A percentile compares a stretch with the other conserved stretches of the same genome.
phyloP scores from a whole-genome alignment of 2,329 filamentous ascomycete species.

The Pseudohalonectria lignicola region DNA sequence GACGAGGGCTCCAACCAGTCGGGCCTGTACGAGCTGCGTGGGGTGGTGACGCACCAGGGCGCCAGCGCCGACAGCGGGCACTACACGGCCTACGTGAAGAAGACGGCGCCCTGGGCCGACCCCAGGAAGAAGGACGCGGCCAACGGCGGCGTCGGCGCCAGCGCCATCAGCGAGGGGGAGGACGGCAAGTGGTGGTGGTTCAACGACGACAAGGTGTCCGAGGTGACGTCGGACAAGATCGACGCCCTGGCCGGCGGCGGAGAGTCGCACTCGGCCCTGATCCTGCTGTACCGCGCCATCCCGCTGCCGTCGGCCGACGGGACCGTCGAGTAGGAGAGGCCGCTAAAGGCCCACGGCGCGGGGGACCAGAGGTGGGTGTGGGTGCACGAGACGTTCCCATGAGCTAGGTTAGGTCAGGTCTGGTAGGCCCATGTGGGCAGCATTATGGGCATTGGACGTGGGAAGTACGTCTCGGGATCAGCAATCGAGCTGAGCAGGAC shows the following conservation, averaged over 20 bases:
- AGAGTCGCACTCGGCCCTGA: slow-evolving; percentile 73
- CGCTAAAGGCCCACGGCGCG: no score
- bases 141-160: no score
- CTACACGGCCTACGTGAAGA: slow-evolving; percentile 97
- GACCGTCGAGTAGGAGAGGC: slow-evolving; percentile 12
- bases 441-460: no score
- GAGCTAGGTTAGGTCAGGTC: no score
- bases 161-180: no score
- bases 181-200: slow-evolving; percentile 99
- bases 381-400: neutral
- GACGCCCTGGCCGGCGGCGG: slow-evolving; percentile 82
- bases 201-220: slow-evolving; percentile 94
- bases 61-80: slow-evolving; percentile 95
- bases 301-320: slow-evolving; percentile 51
- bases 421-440: no score
- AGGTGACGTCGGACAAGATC: slow-evolving; percentile 87
- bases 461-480: no score
- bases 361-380: no score
- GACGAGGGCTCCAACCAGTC: slow-evolving; percentile 87
- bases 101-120: slow-evolving; percentile 62
- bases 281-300: slow-evolving; percentile 68
- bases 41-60: slow-evolving; percentile 92
- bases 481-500: no score
- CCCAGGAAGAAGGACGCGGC: slow-evolving; percentile 49
- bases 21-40: slow-evolving; percentile 87